Conservation (phyloP, 441 rosid species). For the Populus tomentosa region DNA sequence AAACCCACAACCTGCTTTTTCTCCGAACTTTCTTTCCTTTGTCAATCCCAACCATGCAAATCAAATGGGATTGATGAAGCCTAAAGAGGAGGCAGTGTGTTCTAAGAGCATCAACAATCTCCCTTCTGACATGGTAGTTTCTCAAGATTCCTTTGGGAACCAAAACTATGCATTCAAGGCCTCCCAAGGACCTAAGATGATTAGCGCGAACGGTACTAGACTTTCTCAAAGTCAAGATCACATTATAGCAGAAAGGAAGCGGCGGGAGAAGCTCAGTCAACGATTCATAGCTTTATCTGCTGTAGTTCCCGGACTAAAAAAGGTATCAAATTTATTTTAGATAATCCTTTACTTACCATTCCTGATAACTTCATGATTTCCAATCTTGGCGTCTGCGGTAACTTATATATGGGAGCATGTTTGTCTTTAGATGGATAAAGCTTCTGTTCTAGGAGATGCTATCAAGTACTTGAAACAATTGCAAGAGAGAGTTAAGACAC, state of each 20-base stretch:
- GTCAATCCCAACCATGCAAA: slow-evolving; percentile 20
- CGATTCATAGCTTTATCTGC: slow-evolving; percentile 80
- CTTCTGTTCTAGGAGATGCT: slow-evolving; percentile 85
- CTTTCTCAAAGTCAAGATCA: slow-evolving; percentile 62
- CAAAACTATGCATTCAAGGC: slow-evolving; percentile 32
- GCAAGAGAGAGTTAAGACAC: slow-evolving; percentile 58
- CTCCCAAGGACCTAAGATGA: slow-evolving; percentile 28
- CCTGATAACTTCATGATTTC: neutral
- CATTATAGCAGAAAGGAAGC: slow-evolving; percentile 77
- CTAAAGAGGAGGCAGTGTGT: slow-evolving; percentile 34
- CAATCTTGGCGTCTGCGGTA: neutral
- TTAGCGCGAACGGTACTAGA: slow-evolving; percentile 16
- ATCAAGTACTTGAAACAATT: slow-evolving; percentile 71
- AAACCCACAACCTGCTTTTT: slow-evolving; percentile 22
- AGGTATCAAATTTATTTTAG: slow-evolving; percentile 35
- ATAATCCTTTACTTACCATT: neutral
- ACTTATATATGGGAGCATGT: neutral
- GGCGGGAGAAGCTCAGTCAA: slow-evolving; percentile 83
- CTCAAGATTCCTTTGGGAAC: slow-evolving; percentile 31
- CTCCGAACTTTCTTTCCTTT: slow-evolving; percentile 27
- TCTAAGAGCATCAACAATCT: slow-evolving; percentile 15
- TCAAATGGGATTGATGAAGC: slow-evolving; percentile 36
- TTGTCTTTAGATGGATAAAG: slow-evolving; percentile 65
- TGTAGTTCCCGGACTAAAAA: slow-evolving; percentile 75
- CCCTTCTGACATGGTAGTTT: slow-evolving; percentile 24